phyloP scores from a whole-genome alignment of 331 rosid species.

The Quercus lobata region DNA sequence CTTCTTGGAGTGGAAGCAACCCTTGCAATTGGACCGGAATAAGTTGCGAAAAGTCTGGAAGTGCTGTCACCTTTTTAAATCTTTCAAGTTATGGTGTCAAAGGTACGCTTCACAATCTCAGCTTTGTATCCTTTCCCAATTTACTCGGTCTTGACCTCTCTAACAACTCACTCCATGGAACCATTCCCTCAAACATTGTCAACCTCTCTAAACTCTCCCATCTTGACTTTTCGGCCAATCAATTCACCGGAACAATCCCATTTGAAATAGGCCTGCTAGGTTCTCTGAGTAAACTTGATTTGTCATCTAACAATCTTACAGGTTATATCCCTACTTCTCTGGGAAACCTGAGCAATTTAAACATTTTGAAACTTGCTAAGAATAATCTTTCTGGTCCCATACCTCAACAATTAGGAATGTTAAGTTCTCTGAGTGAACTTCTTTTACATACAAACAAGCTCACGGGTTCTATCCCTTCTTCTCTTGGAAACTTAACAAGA shows the following conservation, averaged over 20 bases:
- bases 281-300: background rate
- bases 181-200: background rate
- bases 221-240: background rate
- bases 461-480: background rate
- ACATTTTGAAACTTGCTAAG: background rate
- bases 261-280: background rate
- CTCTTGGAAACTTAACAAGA: conserved; percentile 9
- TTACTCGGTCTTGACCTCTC: no score
- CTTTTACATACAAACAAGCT: background rate
- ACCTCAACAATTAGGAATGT: background rate
- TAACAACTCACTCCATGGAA: background rate
- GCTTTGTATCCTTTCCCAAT: no score
- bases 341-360: background rate
- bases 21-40: no score
- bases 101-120: no score
- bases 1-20: no score
- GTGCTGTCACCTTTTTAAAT: no score
- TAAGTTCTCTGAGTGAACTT: background rate
- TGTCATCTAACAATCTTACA: background rate
- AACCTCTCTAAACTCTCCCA: background rate
- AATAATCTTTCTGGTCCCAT: background rate
- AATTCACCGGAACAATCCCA: background rate
- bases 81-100: no score
- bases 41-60: no score
- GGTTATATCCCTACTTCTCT: background rate